These are phyloP conservation scores for Ustulina deusta DNA, from an alignment of 2,329 filamentous ascomycete species.

Conservation along the genomic window DNA sequence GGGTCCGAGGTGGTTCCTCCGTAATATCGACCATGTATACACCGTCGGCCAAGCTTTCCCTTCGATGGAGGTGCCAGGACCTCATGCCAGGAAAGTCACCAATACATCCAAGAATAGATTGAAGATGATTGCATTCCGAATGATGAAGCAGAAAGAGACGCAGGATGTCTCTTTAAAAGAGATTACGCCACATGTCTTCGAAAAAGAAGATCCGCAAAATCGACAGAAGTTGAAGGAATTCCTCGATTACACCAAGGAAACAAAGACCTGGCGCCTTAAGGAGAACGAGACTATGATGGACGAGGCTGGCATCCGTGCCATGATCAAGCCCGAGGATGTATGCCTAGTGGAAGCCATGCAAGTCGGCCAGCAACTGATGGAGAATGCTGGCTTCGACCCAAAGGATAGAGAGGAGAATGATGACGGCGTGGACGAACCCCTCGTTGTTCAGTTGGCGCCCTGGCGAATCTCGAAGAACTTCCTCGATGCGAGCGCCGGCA, in stretches of 20 bases:
- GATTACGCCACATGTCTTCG: slow-evolving; percentile 91
- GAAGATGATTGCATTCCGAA: slow-evolving; percentile 93
- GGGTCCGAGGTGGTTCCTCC: slow-evolving; percentile 84
- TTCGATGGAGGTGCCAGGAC: slow-evolving; percentile 89
- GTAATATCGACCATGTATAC: slow-evolving; percentile 90
- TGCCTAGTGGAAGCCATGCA: slow-evolving; percentile 97
- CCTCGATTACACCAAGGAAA: slow-evolving; percentile 87
- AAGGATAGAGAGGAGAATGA: slow-evolving; percentile 76
- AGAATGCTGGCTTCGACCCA: slow-evolving; percentile 87
- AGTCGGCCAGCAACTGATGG: slow-evolving; percentile 88
- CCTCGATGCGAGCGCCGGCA: slow-evolving; percentile 90
- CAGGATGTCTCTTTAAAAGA: slow-evolving; percentile 80
- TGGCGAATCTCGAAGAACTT: slow-evolving; percentile 99
- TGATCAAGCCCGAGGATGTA: slow-evolving; percentile 96
- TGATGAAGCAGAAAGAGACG: slow-evolving; percentile 81
- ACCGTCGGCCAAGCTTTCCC: slow-evolving; percentile 95
- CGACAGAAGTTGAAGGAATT: slow-evolving; percentile 98
- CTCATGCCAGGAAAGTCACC: slow-evolving; percentile 93
- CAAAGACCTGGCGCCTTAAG: slow-evolving; percentile 86
- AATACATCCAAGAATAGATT: slow-evolving; percentile 97
- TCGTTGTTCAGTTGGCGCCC: slow-evolving; percentile 90
- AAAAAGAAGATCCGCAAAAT: slow-evolving; percentile 94
- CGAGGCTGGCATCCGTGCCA: slow-evolving; percentile 80
- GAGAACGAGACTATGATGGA: slow-evolving; percentile 81
- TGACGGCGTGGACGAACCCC: slow-evolving; percentile 74